These are phyloP conservation scores for Alternaria metachromatica DNA, from an alignment of 2,329 filamentous ascomycete genomes.

Conservation along the genomic window DNA sequence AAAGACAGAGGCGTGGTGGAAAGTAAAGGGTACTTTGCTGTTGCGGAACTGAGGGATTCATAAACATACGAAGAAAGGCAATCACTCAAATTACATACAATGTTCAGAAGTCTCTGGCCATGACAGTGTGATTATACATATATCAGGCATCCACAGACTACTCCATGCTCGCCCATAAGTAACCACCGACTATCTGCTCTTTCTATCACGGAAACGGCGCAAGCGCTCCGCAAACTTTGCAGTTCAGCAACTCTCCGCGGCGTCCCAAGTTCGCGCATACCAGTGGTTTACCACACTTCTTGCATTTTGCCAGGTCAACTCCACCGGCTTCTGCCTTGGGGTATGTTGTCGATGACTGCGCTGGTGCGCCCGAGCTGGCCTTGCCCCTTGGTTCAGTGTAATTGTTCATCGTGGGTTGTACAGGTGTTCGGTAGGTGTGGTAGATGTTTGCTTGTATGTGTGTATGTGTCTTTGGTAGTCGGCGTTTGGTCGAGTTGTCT, in stretches of 20 bases:
- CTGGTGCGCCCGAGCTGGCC: background rate
- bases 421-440: background rate
- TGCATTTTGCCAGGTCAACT: background rate
- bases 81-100: background rate
- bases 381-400: background rate
- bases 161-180: background rate
- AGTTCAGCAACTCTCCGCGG: background rate
- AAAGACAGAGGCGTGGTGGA: slow-evolving; percentile 94
- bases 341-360: background rate
- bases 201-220: background rate
- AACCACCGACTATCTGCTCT: background rate
- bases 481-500: background rate
- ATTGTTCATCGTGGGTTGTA: background rate
- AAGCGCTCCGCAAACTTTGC: background rate
- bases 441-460: background rate
- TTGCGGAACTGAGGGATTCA: slow-evolving; percentile 67
- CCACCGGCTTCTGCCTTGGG: background rate
- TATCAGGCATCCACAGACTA: background rate
- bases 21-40: slow-evolving; percentile 97
- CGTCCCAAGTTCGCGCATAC: background rate
- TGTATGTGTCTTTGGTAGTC: background rate
- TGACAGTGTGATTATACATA: background rate
- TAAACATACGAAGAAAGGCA: background rate
- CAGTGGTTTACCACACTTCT: background rate
- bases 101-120: background rate